Base-by-base conservation (phyloP, 768 basidiomycete genomes). In the Boletus reticuloceps region DNA sequence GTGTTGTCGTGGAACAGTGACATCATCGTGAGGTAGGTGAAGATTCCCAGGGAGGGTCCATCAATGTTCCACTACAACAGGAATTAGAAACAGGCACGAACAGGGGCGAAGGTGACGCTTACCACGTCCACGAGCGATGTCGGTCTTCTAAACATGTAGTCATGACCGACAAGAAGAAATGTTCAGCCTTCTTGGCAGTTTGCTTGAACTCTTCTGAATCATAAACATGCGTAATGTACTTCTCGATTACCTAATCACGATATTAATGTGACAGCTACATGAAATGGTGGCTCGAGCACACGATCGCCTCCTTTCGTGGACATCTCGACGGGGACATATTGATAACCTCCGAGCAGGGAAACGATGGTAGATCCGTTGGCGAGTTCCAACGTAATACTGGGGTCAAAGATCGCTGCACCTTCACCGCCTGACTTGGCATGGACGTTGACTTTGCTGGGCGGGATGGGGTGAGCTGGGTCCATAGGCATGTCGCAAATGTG, bases 341-440 rank as follows among this genome's bases (percentile, higher is more conserved):
- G 90, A 72, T 93, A 94, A 1, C 89, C 89, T 8, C 84, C 83
- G 27, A 94, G 80, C n/a, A 91, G 89, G 8, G 88, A 81, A 25
- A 82, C 76, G 55, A 94, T 71, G 29, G 75, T 81, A 20, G 85
- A 83, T 62, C 85, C 88, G 64, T 94, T 90, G 7, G 91, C 90
- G 22, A 95, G 83, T 10, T 76, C 77, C 47, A 92, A 74, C 5
- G 92, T 90, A 49, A 88, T 86, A 25, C 89, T 84, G 12, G 87
- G 86, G 75, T 93, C 91, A 72, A 91, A 89, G 60, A 92, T 89
- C 37, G 86, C 84, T 6, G 83, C 78, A 50, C 90, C 89, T 68
- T 93, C 91, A 19, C 85, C 85, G 31, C 89, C 89, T 42, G 84
- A 83, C 73, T 93, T 93, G 64, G 88, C 89, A 58, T 85, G 86